These are phyloP conservation scores for Glebionis coronaria DNA, from an alignment of 129 eudicot genomes.

Conservation along the genomic window DNA sequence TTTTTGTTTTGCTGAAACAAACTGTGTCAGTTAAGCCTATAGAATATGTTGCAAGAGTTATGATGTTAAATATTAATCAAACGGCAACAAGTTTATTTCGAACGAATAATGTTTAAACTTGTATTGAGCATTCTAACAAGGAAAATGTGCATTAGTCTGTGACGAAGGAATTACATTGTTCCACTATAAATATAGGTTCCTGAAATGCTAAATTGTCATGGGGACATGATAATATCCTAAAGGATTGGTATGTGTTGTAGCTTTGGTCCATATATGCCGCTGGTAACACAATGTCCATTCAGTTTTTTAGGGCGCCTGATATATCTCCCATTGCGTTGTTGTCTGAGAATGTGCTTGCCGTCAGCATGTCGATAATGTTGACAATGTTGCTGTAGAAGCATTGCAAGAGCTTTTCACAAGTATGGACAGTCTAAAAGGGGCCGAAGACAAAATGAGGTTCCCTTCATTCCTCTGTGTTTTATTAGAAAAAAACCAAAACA, in stretches of 20 bases:
- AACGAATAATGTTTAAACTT: neutral
- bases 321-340: slow-evolving; percentile 93
- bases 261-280: slow-evolving; percentile 99
- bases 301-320: slow-evolving; percentile 92
- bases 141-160: neutral
- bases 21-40: neutral
- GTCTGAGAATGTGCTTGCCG: slow-evolving; percentile 78
- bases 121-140: too few relatives aligned
- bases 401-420: slow-evolving; percentile 89
- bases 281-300: slow-evolving; percentile 96
- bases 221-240: neutral
- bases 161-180: neutral
- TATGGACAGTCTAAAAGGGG: slow-evolving; percentile 76
- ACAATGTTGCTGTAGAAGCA: slow-evolving; percentile 83
- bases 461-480: too few relatives aligned
- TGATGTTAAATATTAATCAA: neutral
- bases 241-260: slow-evolving; percentile 37
- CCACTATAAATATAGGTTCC: neutral
- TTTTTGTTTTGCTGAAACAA: neutral
- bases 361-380: slow-evolving; percentile 55
- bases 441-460: slow-evolving; percentile 92
- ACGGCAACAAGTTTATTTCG: neutral
- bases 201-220: neutral
- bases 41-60: neutral
- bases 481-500: too few relatives aligned